Percentiles rank a stretch among this genome's conserved stretches.
Evolutionary conservation across 306 rosid species (phyloP).

Genomic region (Castanopsis chinensis): DNA sequence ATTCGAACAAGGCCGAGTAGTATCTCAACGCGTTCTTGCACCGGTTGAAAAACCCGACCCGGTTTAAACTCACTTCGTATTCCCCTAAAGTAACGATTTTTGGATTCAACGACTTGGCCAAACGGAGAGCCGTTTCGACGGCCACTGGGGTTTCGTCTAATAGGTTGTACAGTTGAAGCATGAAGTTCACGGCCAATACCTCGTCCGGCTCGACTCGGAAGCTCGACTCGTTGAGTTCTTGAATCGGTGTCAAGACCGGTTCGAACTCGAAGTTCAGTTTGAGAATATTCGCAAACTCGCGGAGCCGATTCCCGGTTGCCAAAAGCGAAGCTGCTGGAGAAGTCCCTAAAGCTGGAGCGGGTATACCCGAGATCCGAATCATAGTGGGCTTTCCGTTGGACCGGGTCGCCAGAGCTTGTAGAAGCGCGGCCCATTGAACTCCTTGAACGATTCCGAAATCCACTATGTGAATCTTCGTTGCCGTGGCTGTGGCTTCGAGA

Average conservation of each 20-base stretch:
- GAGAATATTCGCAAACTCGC: slow-evolving; percentile 73
- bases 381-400: slow-evolving; percentile 69
- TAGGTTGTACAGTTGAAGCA: slow-evolving; percentile 85
- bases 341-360: slow-evolving; percentile 67
- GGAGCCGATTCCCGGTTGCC: slow-evolving; percentile 78
- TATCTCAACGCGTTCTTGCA: slow-evolving; percentile 66
- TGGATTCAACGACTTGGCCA: slow-evolving; percentile 78
- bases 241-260: slow-evolving; percentile 68
- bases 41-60: slow-evolving; percentile 53
- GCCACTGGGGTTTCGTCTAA: slow-evolving; percentile 58
- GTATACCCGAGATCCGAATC: slow-evolving; percentile 83
- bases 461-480: slow-evolving; percentile 68
- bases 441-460: slow-evolving; percentile 96
- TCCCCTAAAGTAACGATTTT: slow-evolving; percentile 81
- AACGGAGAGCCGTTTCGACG: slow-evolving; percentile 50
- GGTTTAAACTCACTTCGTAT: slow-evolving; percentile 69
- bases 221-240: slow-evolving; percentile 51
- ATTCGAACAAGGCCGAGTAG: slow-evolving; percentile 75
- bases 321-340: slow-evolving; percentile 52
- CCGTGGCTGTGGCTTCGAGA: slow-evolving; percentile 71
- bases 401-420: slow-evolving; percentile 90
- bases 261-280: slow-evolving; percentile 68
- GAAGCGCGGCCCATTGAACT: slow-evolving; percentile 89
- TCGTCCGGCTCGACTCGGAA: slow-evolving; percentile 58
- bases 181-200: slow-evolving; percentile 79